These are phyloP conservation scores for Peterozyma xylosa DNA, from an alignment of 805 yeast species.

Conservation along the genomic window DNA sequence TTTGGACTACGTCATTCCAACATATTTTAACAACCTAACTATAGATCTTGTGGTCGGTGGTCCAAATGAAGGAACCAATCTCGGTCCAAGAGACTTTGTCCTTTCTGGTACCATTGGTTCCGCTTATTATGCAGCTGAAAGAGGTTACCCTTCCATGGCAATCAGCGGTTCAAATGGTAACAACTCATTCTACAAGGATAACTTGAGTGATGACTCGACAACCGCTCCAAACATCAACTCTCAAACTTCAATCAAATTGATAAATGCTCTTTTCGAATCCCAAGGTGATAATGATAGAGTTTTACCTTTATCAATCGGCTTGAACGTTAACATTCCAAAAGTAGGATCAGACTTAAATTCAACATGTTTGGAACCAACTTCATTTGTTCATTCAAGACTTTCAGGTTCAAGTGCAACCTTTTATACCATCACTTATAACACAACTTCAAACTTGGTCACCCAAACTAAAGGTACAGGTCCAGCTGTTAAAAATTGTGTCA, in stretches of 20 bases:
- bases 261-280: constrained; percentile 26
- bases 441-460: constrained; percentile 24
- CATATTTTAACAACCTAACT: constrained; percentile 30
- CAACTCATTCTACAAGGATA: constrained; percentile 42
- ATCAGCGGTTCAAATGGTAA: constrained; percentile 42
- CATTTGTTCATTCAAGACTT: constrained; percentile 34
- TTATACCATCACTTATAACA: constrained; percentile 24
- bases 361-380: constrained; percentile 31
- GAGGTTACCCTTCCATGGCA: constrained; percentile 43
- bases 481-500: constrained; percentile 19
- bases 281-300: constrained; percentile 29
- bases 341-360: constrained; percentile 31
- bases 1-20: constrained; percentile 38
- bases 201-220: constrained; percentile 30
- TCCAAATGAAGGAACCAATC: constrained; percentile 45
- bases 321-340: constrained; percentile 40
- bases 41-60: constrained; percentile 44
- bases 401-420: constrained; percentile 30
- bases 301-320: constrained; percentile 36
- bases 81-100: constrained; percentile 33
- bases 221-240: constrained; percentile 39
- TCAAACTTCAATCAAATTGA: constrained; percentile 29
- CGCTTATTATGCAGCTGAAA: constrained; percentile 35
- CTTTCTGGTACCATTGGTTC: constrained; percentile 48
- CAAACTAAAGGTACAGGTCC: constrained; percentile 14